Evolutionary conservation across 495 filamentous ascomycete species (phyloP).

Genomic region (Aspergillus diversus): DNA sequence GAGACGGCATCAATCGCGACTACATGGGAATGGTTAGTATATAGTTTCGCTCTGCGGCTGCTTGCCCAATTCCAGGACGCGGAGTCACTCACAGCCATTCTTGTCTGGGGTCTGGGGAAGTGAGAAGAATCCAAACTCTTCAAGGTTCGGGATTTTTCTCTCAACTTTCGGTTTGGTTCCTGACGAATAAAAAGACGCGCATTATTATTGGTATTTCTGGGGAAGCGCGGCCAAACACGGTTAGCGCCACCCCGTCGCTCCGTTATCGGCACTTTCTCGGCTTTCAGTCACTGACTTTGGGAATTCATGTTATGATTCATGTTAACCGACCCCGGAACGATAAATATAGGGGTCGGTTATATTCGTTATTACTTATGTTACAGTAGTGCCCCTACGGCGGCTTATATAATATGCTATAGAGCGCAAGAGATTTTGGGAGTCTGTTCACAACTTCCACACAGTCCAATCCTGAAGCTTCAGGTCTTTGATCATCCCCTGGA

Average conservation of each 20-base stretch:
- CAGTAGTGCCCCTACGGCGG: background rate
- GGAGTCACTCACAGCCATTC: slow-evolving; percentile 15
- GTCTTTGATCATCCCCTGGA: slow-evolving; percentile 58
- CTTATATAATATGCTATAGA: background rate
- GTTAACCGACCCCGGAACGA: too few species aligned
- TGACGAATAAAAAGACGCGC: slow-evolving; percentile 19
- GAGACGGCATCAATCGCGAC: slow-evolving; percentile 39
- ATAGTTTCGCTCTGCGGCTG: background rate
- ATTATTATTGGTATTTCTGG: slow-evolving; percentile 33
- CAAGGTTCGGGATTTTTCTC: background rate
- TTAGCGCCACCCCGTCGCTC: slow-evolving; percentile 7
- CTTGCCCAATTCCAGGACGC: background rate
- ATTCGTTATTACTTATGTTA: background rate
- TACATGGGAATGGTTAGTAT: slow-evolving; percentile 21
- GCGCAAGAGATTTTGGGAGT: slow-evolving; percentile 36
- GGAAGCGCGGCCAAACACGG: slow-evolving; percentile 28
- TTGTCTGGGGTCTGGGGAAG: slow-evolving; percentile 15
- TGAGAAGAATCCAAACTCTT: background rate
- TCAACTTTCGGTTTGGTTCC: slow-evolving; percentile 2
- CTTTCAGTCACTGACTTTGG: background rate
- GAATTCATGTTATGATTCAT: background rate
- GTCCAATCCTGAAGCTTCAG: slow-evolving; percentile 58
- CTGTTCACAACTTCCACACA: slow-evolving; percentile 63
- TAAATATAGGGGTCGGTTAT: too few species aligned
- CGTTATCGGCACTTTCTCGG: slow-evolving; percentile 18